Evolutionary conservation across 768 basidiomycete genomes (phyloP).

Genomic region (Lactarius quietus): DNA sequence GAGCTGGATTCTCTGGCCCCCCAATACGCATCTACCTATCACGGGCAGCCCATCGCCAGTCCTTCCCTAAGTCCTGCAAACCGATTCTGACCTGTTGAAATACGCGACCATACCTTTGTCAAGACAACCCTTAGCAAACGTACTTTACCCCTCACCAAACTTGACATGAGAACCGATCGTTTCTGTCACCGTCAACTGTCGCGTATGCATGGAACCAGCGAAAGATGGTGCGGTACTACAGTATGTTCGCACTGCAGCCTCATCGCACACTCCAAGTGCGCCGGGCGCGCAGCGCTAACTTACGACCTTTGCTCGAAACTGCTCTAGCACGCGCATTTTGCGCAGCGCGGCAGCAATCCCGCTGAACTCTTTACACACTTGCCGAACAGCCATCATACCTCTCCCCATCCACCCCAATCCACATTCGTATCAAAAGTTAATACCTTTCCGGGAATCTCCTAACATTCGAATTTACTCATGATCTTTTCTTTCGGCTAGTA

Average conservation of each 20-base stretch:
- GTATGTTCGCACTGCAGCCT: too few relatives aligned
- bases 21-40: constrained; percentile 20
- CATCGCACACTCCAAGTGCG: constrained; percentile 79
- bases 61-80: constrained; percentile 29
- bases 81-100: constrained; percentile 44
- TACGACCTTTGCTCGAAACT: constrained; percentile 82
- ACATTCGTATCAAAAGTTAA: too few relatives aligned
- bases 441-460: too few relatives aligned
- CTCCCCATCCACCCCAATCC: neutral
- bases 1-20: constrained; percentile 36
- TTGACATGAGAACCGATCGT: too few relatives aligned
- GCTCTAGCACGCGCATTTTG: constrained; percentile 69
- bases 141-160: constrained; percentile 40
- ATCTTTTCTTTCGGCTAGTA: too few relatives aligned
- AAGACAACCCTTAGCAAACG: constrained; percentile 92
- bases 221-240: too few relatives aligned
- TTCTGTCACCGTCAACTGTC: too few relatives aligned
- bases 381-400: constrained; percentile 36
- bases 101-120: constrained; percentile 77
- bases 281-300: constrained; percentile 65
- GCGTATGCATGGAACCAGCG: too few relatives aligned
- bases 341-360: constrained; percentile 56
- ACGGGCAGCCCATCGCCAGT: constrained; percentile 1
- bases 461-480: too few relatives aligned
- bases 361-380: constrained; percentile 52